phyloP scores from a whole-genome alignment of 2,329 filamentous ascomycete genomes.

The Domatiomyces catenatus region DNA sequence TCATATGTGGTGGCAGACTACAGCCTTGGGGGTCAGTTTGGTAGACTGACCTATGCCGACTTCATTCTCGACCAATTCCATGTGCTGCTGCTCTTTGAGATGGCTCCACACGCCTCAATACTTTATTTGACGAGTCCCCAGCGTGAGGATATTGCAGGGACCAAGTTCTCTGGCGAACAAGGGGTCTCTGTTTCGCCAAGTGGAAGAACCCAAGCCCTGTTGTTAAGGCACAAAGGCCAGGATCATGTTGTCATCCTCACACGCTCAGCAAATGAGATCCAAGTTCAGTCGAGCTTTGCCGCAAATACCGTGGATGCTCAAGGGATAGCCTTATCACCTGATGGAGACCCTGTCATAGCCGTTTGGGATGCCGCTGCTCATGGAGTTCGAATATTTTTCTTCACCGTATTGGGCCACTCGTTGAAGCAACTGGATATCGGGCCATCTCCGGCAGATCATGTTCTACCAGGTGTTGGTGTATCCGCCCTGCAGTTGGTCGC shows the following conservation, averaged over 20 bases:
- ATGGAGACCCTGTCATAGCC: slow-evolving; percentile 8
- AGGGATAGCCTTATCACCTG: slow-evolving; percentile 11
- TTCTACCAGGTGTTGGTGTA: slow-evolving; percentile 8
- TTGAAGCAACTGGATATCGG: slow-evolving; percentile 12
- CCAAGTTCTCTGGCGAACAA: slow-evolving; percentile 11
- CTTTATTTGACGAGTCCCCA: slow-evolving; percentile 10
- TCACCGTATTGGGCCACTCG: slow-evolving; percentile 12
- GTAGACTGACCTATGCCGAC: slow-evolving; percentile 10
- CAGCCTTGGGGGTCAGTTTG: slow-evolving; percentile 9
- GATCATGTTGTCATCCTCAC: slow-evolving; percentile 12
- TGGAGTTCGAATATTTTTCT: slow-evolving; percentile 12
- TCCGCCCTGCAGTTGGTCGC: slow-evolving; percentile 5
- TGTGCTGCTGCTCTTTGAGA: slow-evolving; percentile 12
- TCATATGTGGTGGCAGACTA: slow-evolving; percentile 12
- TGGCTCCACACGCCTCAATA: slow-evolving; percentile 7
- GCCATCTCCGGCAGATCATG: slow-evolving; percentile 1
- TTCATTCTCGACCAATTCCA: slow-evolving; percentile 13
- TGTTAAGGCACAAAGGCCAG: slow-evolving; percentile 9
- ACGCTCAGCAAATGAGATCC: slow-evolving; percentile 1
- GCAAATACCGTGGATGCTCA: slow-evolving; percentile 12
- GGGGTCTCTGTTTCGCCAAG: slow-evolving; percentile 5
- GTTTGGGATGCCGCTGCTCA: slow-evolving; percentile 12
- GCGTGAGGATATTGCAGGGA: slow-evolving; percentile 10
- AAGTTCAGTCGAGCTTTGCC: slow-evolving; percentile 10
- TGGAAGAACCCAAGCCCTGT: slow-evolving; percentile 7